Evolutionary conservation across 805 yeast genomes (phyloP).

Genomic region (Candida koratica): DNA sequence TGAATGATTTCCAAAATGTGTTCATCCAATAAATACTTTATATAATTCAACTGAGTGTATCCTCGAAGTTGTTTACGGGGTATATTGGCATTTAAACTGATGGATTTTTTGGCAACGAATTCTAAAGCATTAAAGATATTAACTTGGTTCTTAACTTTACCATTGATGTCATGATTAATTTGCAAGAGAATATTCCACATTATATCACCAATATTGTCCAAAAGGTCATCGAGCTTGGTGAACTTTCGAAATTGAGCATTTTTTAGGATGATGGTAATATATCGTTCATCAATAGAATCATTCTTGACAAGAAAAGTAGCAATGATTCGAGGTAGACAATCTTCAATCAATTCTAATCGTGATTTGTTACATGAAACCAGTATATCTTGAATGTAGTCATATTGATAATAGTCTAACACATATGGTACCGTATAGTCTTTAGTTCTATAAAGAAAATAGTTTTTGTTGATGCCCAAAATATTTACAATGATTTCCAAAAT

Average conservation of each 20-base stretch:
- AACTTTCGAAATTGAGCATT: conserved; percentile 48
- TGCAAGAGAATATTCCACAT: conserved; percentile 34
- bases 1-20: conserved; percentile 74
- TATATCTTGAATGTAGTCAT: conserved; percentile 59
- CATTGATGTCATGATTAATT: conserved; percentile 27
- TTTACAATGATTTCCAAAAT: conserved; percentile 60
- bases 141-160: conserved; percentile 26
- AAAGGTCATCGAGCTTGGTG: conserved; percentile 29
- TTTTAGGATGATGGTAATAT: conserved; percentile 49
- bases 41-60: conserved; percentile 18
- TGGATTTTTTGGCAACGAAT: conserved; percentile 31
- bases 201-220: conserved; percentile 32
- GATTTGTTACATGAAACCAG: conserved; percentile 48
- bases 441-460: conserved; percentile 64
- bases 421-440: conserved; percentile 73
- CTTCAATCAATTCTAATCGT: conserved; percentile 45
- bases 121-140: conserved; percentile 43
- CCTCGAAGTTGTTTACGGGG: conserved; percentile 6
- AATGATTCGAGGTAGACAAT: conserved; percentile 48
- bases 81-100: conserved; percentile 14
- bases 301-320: conserved; percentile 56
- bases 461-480: conserved; percentile 57
- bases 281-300: conserved; percentile 43
- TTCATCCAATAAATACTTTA: conserved; percentile 41
- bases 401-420: conserved; percentile 61